Base-by-base conservation (phyloP, 192 early-diverging fungal species). In the Umbelopsis sp. region DNA sequence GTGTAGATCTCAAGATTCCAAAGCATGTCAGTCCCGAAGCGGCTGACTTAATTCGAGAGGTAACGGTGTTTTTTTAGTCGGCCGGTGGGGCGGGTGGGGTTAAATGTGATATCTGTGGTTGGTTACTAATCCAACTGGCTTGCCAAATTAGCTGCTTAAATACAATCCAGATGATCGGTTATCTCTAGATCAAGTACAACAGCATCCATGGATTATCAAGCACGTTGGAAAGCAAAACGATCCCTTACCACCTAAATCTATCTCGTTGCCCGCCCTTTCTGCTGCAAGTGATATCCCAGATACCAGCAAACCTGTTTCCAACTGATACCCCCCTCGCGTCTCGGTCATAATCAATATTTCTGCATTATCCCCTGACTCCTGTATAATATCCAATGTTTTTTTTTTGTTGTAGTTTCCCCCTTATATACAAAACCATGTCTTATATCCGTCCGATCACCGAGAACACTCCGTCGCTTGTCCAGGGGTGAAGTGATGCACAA, bases 1-100 rank as follows among this genome's bases (percentile, higher is more conserved):
- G 87, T 69, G 96, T 94, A 21, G 94, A 98, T 51, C 71, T 96
- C 22, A 83, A 87, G 43, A 88, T 97, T 22, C 97, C 97, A 11
- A 84, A 87, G 3, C 82, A 87, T 83, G 83, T 98, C 21, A 91
- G 90, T 65, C 51, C 67, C 3, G 91, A 94, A 72, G 97, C 97
- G 0, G 81, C 82, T 65, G 95, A 98, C 78, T 79, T 98, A 47
- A 97, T 98, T 62, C 74, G 49, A 34, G 91, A 89, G 84, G 92
- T 93, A 77, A 77, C 31, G 62, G 69, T 25, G 26, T 45, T 69
- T 25, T 54, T 32, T 29, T 9, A 47, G 25, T 54, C 41, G 41
- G 65, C 36, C 45, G 14, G 3, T 25, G 21, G 51, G n/a, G n/a
- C n/a, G 38, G 36, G 36, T 38, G 36, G 36, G 21, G 6, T 20